phyloP scores from a whole-genome alignment of 2,329 filamentous ascomycete species.

The Beauveria scarabaeidicola region DNA sequence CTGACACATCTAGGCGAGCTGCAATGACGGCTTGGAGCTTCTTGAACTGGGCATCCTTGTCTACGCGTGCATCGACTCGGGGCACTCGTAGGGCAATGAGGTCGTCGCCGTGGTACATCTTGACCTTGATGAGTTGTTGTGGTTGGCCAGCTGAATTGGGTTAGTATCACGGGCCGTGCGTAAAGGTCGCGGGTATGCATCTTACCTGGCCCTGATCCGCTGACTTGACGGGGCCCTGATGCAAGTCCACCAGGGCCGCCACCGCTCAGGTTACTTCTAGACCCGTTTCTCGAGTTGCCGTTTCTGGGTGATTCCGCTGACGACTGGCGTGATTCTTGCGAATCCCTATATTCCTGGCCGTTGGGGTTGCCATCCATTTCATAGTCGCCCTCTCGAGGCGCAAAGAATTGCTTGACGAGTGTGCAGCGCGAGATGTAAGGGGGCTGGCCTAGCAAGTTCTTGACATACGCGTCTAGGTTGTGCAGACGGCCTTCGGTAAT shows the following conservation, averaged over 20 bases:
- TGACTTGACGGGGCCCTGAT: slow-evolving; percentile 36
- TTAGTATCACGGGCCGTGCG: slow-evolving; percentile 33
- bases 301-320: slow-evolving; percentile 53
- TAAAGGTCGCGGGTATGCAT: slow-evolving; percentile 33
- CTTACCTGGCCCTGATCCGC: slow-evolving; percentile 25
- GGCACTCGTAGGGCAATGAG: slow-evolving; percentile 87
- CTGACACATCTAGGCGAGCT: slow-evolving; percentile 68
- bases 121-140: slow-evolving; percentile 68
- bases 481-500: slow-evolving; percentile 90
- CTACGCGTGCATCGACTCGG: slow-evolving; percentile 22
- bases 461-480: slow-evolving; percentile 92
- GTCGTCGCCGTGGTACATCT: slow-evolving; percentile 88
- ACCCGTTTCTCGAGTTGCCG: slow-evolving; percentile 55
- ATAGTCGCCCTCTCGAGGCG: slow-evolving; percentile 81
- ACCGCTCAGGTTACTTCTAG: slow-evolving; percentile 54
- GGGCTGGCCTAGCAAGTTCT: slow-evolving; percentile 77
- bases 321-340: slow-evolving; percentile 59
- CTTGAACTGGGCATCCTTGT: slow-evolving; percentile 59
- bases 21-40: slow-evolving; percentile 77
- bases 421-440: slow-evolving; percentile 76
- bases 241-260: slow-evolving; percentile 45
- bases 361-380: slow-evolving; percentile 72
- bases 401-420: slow-evolving; percentile 84
- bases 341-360: slow-evolving; percentile 71
- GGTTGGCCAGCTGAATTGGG: slow-evolving; percentile 19